A percentile compares a stretch with the other conserved stretches of the same genome.
Evolutionary conservation across 75 land plant genomes (phyloP).

Genomic region (Ceratopteris richardii): DNA sequence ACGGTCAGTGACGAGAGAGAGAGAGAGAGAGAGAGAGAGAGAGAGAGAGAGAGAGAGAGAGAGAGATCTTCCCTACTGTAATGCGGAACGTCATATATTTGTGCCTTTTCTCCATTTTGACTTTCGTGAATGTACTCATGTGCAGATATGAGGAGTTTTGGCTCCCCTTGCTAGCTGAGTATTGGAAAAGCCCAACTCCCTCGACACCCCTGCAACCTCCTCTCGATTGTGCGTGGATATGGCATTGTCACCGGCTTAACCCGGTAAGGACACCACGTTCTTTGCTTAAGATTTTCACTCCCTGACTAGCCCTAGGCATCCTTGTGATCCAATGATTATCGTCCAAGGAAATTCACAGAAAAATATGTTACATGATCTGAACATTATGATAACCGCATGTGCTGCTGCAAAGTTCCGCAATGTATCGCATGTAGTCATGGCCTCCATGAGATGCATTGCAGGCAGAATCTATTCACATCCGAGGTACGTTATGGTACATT

Average conservation of each 20-base stretch:
- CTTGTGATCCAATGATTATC: neutral
- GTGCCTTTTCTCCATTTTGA: neutral
- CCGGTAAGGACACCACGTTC: slow-evolving; percentile 13
- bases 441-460: neutral
- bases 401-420: neutral
- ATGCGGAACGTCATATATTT: neutral
- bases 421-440: too few relatives aligned
- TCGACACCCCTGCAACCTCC: slow-evolving; percentile 10
- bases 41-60: neutral
- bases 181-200: neutral
- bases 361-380: neutral
- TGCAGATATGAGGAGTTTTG: slow-evolving; percentile 19
- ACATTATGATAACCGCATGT: neutral
- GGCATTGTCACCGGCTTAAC: slow-evolving; percentile 37
- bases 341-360: neutral
- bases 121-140: neutral
- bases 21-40: neutral
- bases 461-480: neutral
- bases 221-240: slow-evolving; percentile 34
- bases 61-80: too few relatives aligned
- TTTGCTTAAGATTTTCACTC: neutral
- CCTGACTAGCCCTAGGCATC: too few relatives aligned
- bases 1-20: slow-evolving; percentile 6
- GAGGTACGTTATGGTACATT: too few relatives aligned
- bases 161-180: slow-evolving; percentile 15